Evolutionary conservation across 208 protist species (phyloP), one percentile per base, ranked within the genome.

Genomic region (Wallacemonas sp.): DNA sequence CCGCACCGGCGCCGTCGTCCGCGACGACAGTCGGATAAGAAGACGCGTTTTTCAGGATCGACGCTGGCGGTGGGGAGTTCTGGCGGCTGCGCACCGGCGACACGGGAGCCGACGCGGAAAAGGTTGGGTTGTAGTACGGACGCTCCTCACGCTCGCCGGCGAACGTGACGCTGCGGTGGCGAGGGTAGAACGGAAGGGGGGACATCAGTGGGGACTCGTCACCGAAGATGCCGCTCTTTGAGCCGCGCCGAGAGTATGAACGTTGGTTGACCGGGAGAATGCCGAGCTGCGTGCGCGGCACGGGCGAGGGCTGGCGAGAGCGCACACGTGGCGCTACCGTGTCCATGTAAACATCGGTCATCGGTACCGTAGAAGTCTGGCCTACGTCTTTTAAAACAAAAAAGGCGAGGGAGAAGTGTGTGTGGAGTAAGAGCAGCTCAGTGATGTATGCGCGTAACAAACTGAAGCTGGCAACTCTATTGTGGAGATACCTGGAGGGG

Each of bases 101-200:
- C 30, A 78, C 70, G 5, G 74, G 70, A 14, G 71, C 69, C 2
- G 85, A 81, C 43, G 72, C 64, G 27, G 72, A 74, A 39, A 82
- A 80, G 11, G 65, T 61, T 3, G 73, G 47, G 49, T 79, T 86
- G 72, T 92, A 93, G 65, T 76, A 57, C 19, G 90, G 87, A 19
- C 90, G 81, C 71, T 94, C 85, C 72, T 96, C 90, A 17, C 90
- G 79, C 19, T 72, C 72, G 34, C 76, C 85, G 11, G 79, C 90
- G 67, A 96, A 96, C n/a, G 79, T 91, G 43, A 96, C 80, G 67
- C 90, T 96, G 47, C 90, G 85, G 8, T 78, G 80, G 9, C 81
- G 80, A 14, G 90, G 82, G 76, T 88, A 92, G 55, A 83, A 80
- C 12, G 90, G 90, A 27, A 96, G 63, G 36, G 90, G 90, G 1